Evolutionary conservation across 495 filamentous ascomycete species (phyloP), one percentile per base, ranked within the genome.

Genomic region (Jackrogersella multiformis): DNA sequence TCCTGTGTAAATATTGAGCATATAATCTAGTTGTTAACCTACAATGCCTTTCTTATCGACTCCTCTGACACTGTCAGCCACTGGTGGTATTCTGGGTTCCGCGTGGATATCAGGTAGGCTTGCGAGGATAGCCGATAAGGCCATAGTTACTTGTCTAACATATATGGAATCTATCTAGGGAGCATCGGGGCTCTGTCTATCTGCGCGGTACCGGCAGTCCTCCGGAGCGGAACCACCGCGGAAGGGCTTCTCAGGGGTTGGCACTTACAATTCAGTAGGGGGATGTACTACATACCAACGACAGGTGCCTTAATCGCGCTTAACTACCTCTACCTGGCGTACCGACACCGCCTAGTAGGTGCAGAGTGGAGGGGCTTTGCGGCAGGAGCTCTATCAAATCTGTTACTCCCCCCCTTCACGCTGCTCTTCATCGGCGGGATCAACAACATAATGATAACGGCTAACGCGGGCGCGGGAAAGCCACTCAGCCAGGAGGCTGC

Each of bases 281-380:
- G 77, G 2, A 42, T 59, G 48, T 38, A 53, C 1, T 72, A 77
- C 42, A 75, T 79, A 56, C 80, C 79, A 0, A 70, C 75, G 1
- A 67, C 79, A 5, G 76, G 74, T 3, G 73, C 66, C 0, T 32
- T 68, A 6, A 71, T 73, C 5, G 74, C 74, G 2, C 32, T 74
- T 0, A 75, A 76, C 23, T 81, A 81, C 54, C 16, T 74, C 34
- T 81, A 80, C 57, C 76, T 81, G 20, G 79, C 80, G 10, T 79
- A 77, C 61, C 69, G 68, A 0, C 75, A 80, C 38, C 74, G 67
- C 5, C 48, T 42, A 2, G 59, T 62, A 0, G 56, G 67, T 0
- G 55, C 74, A 1, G 69, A 79, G 30, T 77, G 69, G 59, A 73
- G 73, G 18, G 60, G 74, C 5, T 83, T 77, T 30, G 70, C 68